phyloP scores from a whole-genome alignment of 768 basidiomycete species.

The Lactarius trivialis region DNA sequence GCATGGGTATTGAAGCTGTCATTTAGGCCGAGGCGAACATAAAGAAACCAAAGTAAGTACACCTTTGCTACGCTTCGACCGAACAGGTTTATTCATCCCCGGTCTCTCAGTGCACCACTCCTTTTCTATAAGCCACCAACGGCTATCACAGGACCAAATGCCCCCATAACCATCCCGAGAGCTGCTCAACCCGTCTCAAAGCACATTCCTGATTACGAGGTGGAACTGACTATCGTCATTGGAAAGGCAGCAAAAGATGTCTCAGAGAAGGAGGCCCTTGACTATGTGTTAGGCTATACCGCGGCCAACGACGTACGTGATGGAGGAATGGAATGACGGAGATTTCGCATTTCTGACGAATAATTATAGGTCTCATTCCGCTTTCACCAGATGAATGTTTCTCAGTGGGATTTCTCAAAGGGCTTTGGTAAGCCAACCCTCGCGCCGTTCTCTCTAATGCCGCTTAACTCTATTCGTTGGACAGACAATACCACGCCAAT shows the following conservation, averaged over 20 bases:
- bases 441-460: neutral
- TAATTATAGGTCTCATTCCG: constrained; percentile 65
- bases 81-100: neutral
- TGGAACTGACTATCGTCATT: constrained; percentile 75
- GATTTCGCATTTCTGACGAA: neutral
- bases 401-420: constrained; percentile 88
- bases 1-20: neutral
- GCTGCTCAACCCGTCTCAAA: constrained; percentile 63
- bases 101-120: constrained; percentile 48
- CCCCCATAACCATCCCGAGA: constrained; percentile 57
- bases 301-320: constrained; percentile 63
- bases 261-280: constrained; percentile 69
- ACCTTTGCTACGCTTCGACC: neutral
- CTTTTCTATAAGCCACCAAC: constrained; percentile 76
- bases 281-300: constrained; percentile 82
- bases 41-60: constrained; percentile 52
- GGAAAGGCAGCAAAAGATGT: constrained; percentile 79
- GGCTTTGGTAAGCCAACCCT: constrained; percentile 54
- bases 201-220: constrained; percentile 77
- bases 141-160: constrained; percentile 63
- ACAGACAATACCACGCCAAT: constrained; percentile 65
- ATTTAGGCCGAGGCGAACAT: constrained; percentile 62
- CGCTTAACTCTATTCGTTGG: neutral
- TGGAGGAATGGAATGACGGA: constrained; percentile 10
- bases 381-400: constrained; percentile 69